phyloP scores from a whole-genome alignment of 495 filamentous ascomycete species.

The Penicillium roqueforti region DNA sequence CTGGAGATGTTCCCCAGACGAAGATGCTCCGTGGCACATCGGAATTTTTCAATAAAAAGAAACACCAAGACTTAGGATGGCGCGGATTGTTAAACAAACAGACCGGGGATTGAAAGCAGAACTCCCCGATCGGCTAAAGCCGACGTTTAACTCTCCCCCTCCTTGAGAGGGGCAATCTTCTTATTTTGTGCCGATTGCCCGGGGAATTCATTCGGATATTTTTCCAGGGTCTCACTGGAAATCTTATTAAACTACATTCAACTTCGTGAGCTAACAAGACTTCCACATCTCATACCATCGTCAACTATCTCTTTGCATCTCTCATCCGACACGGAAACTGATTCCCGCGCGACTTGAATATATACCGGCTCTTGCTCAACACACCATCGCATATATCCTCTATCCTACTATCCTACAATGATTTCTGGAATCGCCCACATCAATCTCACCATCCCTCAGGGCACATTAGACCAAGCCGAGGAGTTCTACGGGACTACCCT shows the following conservation, averaged over 20 bases:
- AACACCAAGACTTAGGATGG: not conserved
- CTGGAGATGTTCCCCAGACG: not conserved
- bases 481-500: slow-evolving; percentile 56
- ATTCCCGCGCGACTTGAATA: slow-evolving; percentile 7
- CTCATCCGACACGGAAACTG: slow-evolving; percentile 5
- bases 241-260: too few species aligned
- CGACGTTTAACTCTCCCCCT: not conserved
- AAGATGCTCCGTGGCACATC: too few species aligned
- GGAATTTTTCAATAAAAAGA: not conserved
- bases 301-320: too few species aligned
- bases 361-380: not conserved
- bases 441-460: slow-evolving; percentile 54
- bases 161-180: not conserved
- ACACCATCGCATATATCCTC: not conserved
- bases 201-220: not conserved
- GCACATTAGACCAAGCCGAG: slow-evolving; percentile 48
- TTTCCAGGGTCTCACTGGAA: not conserved
- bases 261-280: not conserved
- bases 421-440: slow-evolving; percentile 58
- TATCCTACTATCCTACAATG: slow-evolving; percentile 33
- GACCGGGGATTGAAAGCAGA: not conserved
- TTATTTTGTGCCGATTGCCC: not conserved
- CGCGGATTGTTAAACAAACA: not conserved
- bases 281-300: too few species aligned
- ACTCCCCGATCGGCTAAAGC: not conserved